phyloP scores from a whole-genome alignment of 495 filamentous ascomycete genomes.

The Elaphomyces granulatus region DNA sequence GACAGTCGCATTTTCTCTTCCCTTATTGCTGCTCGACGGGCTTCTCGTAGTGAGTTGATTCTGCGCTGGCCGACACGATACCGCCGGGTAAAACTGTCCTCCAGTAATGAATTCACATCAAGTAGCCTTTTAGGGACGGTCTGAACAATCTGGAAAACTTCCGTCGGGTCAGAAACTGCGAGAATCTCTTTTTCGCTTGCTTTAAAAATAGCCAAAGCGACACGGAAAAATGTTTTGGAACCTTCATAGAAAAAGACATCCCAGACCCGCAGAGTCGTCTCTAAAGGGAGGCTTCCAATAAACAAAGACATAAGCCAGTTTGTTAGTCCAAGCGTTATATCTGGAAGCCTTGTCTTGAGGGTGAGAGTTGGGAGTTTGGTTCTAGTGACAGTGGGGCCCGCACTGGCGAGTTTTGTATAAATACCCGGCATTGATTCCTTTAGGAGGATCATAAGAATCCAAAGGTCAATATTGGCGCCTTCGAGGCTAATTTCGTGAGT shows the following conservation, averaged over 20 bases:
- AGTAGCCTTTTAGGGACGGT: constrained; percentile 68
- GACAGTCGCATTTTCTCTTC: constrained; percentile 33
- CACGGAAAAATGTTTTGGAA: constrained; percentile 85
- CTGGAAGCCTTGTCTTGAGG: constrained; percentile 53
- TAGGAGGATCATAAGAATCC: constrained; percentile 76
- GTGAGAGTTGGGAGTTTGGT: constrained; percentile 28
- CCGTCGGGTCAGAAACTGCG: constrained; percentile 74
- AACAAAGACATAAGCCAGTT: constrained; percentile 99
- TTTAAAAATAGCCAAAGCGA: constrained; percentile 87
- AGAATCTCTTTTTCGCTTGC: constrained; percentile 72
- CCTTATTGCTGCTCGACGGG: constrained; percentile 28
- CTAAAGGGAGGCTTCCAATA: constrained; percentile 82
- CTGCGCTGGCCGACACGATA: constrained; percentile 64
- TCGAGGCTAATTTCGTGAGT: constrained; percentile 88
- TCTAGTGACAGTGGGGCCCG: constrained; percentile 40
- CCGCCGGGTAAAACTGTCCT: constrained; percentile 62
- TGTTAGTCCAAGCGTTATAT: constrained; percentile 83
- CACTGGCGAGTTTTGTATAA: constrained; percentile 78
- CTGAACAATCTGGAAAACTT: constrained; percentile 91
- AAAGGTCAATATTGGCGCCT: constrained; percentile 87
- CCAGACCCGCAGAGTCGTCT: constrained; percentile 85
- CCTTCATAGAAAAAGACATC: constrained; percentile 94
- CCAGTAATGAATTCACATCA: constrained; percentile 68
- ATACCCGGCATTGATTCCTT: constrained; percentile 72
- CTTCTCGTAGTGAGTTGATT: constrained; percentile 30